These are phyloP conservation scores for Pythium inflatum DNA, from an alignment of 352 stramenopile species.

Conservation along the genomic window DNA sequence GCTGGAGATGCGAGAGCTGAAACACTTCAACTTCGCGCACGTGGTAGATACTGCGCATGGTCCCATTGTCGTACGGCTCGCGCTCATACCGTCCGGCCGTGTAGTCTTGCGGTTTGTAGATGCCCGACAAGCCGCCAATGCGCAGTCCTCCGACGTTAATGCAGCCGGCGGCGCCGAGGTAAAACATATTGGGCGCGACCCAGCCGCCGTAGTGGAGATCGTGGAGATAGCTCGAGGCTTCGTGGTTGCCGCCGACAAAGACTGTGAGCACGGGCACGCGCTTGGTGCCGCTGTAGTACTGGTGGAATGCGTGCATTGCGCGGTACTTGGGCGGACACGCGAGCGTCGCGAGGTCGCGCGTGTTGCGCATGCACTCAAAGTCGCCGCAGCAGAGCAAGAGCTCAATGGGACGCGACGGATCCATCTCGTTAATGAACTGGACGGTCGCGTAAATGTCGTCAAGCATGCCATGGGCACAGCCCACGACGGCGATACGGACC, in stretches of 20 bases:
- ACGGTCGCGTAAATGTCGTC: constrained; percentile 98
- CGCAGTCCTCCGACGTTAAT: constrained; percentile 92
- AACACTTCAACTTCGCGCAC: constrained; percentile 93
- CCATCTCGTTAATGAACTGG: constrained; percentile 88
- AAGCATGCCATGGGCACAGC: constrained; percentile 98
- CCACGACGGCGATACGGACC: constrained; percentile 94
- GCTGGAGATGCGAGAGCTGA: constrained; percentile 95
- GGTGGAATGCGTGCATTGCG: constrained; percentile 91
- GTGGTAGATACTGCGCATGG: constrained; percentile 85
- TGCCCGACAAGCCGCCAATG: constrained; percentile 97
- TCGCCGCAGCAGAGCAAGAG: constrained; percentile 98
- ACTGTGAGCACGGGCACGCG: constrained; percentile 94
- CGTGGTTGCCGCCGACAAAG: constrained; percentile 99
- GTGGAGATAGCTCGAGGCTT: constrained; percentile 96
- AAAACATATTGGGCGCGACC: constrained; percentile 99
- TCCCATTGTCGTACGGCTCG: constrained; percentile 67
- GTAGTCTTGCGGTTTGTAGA: constrained; percentile 96
- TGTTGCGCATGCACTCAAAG: constrained; percentile 98
- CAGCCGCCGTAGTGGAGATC: constrained; percentile 98
- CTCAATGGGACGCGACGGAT: constrained; percentile 84
- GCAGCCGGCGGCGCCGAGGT: constrained; percentile 94
- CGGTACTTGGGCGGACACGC: constrained; percentile 97
- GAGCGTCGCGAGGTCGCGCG: constrained; percentile 93
- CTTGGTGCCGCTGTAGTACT: constrained; percentile 95
- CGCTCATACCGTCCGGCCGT: constrained; percentile 89